A percentile compares a stretch with the other conserved stretches of the same genome.
phyloP scores from a whole-genome alignment of 768 basidiomycete species.

The Galerina marginata region DNA sequence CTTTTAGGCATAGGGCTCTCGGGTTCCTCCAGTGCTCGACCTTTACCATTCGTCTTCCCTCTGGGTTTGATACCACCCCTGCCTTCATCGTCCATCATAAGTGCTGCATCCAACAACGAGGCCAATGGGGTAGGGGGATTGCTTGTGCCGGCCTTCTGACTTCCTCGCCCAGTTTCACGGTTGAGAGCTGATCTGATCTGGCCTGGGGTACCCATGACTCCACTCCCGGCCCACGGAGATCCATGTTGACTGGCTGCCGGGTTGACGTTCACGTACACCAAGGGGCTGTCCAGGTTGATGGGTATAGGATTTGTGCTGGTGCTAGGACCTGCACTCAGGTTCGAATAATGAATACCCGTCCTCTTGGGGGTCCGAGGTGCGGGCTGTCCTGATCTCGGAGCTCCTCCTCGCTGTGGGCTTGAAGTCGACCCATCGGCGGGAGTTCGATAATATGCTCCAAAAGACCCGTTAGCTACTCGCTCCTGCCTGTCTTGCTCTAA shows the following conservation, averaged over 20 bases:
- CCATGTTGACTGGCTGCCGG: slow-evolving; percentile 7
- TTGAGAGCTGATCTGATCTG: slow-evolving; percentile 8
- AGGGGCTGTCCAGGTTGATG: slow-evolving; percentile 13
- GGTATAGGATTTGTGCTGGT: slow-evolving; percentile 3
- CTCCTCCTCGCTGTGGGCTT: slow-evolving; percentile 19
- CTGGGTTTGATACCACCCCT: not conserved
- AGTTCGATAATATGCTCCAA: slow-evolving; percentile 28
- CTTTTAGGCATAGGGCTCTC: slow-evolving; percentile 42
- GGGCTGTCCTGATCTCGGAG: slow-evolving; percentile 9
- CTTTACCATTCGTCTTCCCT: slow-evolving; percentile 24
- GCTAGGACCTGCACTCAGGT: not conserved
- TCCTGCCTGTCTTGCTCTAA: slow-evolving; percentile 35
- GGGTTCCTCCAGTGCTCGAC: slow-evolving; percentile 23
- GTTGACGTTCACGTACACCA: slow-evolving; percentile 34
- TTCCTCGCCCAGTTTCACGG: slow-evolving; percentile 6
- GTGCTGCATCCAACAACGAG: slow-evolving; percentile 64
- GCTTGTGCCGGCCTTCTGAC: slow-evolving; percentile 7
- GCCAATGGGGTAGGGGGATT: slow-evolving; percentile 52
- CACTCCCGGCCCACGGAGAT: slow-evolving; percentile 18
- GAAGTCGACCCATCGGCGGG: slow-evolving; percentile 12
- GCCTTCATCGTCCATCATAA: slow-evolving; percentile 48
- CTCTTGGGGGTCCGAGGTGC: slow-evolving; percentile 27
- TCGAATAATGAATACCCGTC: slow-evolving; percentile 2
- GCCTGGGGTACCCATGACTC: slow-evolving; percentile 15
- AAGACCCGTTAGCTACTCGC: slow-evolving; percentile 30